These are phyloP conservation scores for Phytophthora melonis DNA, from an alignment of 352 stramenopile species.

Conservation along the genomic window DNA sequence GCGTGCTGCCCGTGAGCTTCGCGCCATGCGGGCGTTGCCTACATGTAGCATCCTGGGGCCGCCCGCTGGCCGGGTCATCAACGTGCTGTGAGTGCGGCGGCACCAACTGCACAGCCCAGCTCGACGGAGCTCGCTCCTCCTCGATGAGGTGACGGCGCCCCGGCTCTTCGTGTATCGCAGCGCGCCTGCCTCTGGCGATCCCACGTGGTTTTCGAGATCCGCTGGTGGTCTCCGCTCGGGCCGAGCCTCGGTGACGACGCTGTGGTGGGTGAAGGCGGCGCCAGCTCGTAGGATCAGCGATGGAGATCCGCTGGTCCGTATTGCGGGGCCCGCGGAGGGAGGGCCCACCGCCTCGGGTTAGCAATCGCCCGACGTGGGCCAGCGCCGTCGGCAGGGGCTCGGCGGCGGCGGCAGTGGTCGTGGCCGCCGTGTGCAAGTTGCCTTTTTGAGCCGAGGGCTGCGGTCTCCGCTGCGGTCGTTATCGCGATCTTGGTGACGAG, in stretches of 20 bases:
- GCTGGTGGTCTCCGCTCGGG: constrained; percentile 18
- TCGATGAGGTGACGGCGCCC: constrained; percentile 29
- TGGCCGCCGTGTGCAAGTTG: neutral
- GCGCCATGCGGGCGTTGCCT: neutral
- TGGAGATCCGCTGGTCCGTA: constrained; percentile 29
- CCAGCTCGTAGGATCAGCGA: constrained; percentile 28
- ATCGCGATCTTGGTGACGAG: constrained; percentile 37
- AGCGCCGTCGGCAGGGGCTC: neutral
- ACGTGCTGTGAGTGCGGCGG: constrained; percentile 7
- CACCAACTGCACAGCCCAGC: neutral
- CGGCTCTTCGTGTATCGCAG: constrained; percentile 43
- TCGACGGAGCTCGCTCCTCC: constrained; percentile 9
- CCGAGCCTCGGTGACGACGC: constrained; percentile 8
- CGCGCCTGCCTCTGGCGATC: neutral
- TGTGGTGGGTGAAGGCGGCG: constrained; percentile 20
- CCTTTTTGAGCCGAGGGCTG: neutral
- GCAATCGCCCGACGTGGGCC: neutral
- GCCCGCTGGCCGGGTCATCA: constrained; percentile 19
- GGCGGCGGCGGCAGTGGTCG: neutral
- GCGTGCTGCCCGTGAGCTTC: constrained; percentile 12
- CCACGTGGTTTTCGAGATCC: constrained; percentile 39
- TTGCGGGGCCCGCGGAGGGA: constrained; percentile 4
- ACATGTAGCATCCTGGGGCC: too few relatives aligned
- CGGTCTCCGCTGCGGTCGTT: constrained; percentile 3
- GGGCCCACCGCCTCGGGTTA: neutral